Conservation (phyloP, 768 basidiomycete species). For the Amanita exitialis region DNA sequence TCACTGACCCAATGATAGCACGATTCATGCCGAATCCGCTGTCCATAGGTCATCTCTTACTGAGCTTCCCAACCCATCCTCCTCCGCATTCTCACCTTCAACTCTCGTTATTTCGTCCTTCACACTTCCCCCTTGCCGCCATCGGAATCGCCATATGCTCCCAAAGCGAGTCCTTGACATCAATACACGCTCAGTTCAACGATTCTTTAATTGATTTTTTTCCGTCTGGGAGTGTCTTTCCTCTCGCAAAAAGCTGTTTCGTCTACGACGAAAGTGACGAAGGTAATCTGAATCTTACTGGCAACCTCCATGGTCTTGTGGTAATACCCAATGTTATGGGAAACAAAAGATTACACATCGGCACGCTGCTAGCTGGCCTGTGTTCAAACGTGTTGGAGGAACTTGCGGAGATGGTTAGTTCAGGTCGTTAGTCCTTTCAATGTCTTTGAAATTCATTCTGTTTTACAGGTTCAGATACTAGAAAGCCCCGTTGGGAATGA, state of each 20-base stretch:
- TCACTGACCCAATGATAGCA: slow-evolving; percentile 27
- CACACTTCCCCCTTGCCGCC: slow-evolving; percentile 78
- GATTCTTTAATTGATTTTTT: slow-evolving; percentile 55
- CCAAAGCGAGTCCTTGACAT: slow-evolving; percentile 33
- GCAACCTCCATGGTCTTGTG: slow-evolving; percentile 52
- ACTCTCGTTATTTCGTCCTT: slow-evolving; percentile 66
- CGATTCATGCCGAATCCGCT: slow-evolving; percentile 75
- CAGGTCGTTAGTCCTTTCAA: not conserved
- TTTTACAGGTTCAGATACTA: slow-evolving; percentile 54
- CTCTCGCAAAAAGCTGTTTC: slow-evolving; percentile 74
- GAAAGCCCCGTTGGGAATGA: slow-evolving; percentile 84
- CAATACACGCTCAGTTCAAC: slow-evolving; percentile 59
- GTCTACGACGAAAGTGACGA: slow-evolving; percentile 73
- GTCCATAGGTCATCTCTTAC: slow-evolving; percentile 72
- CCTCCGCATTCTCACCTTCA: slow-evolving; percentile 57
- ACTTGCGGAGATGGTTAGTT: slow-evolving; percentile 73
- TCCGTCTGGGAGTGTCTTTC: slow-evolving; percentile 56
- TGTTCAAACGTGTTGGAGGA: slow-evolving; percentile 82
- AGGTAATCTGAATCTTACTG: slow-evolving; percentile 43
- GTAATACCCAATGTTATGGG: slow-evolving; percentile 81
- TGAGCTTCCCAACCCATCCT: slow-evolving; percentile 70
- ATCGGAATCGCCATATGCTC: slow-evolving; percentile 78
- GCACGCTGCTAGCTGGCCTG: slow-evolving; percentile 80
- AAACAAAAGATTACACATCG: slow-evolving; percentile 81
- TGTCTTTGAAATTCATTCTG: slow-evolving; percentile 6